Base-by-base conservation (phyloP, 129 eudicot genomes). In the Saussurea involucrata region DNA sequence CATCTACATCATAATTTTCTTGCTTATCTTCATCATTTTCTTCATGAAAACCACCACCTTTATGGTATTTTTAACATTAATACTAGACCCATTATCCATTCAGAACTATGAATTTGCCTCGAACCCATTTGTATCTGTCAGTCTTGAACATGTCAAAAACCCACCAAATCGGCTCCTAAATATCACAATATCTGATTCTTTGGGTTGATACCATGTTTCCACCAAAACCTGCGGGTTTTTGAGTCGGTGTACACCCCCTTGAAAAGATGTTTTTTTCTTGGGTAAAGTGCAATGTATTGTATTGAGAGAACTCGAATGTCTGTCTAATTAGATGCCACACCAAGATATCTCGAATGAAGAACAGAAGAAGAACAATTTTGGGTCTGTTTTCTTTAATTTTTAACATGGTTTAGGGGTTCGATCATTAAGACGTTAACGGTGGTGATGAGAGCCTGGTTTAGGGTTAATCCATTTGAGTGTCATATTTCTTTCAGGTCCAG, bases 401-500 rank as follows among this genome's bases (percentile, higher is more conserved):
- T 29, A 61, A 67, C 28, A 24, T 24, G 53, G 10, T 5, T 76
- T 63, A 11, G 25, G n/a, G 42, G 66, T 10, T 72, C 44, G 33
- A 60, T 63, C 7, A n/a, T n/a, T n/a, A n/a, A n/a, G n/a, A n/a
- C n/a, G 24, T 63, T 44, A 24, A 4, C 55, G 40, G 36, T 32
- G 27, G n/a, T 64, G 53, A 28, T 63, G 53, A 25, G 63, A 70
- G 69, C 57, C 33, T 31, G 63, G 31, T 72, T 66, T 64, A 42
- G 78, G 71, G 74, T 65, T 80, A 22, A 32, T 28, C 24, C 27
- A 44, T 44, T 55, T 24, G 42, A 22, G 25, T 44, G 60, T 17
- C 31, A 22, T 72, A 49, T 73, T 71, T 57, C 61, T 83, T 80
- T 75, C 97, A 95, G 99, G 95, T 76, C 91, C 79, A 86, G 82